Percentiles rank a stretch among this genome's conserved stretches.
These are phyloP conservation scores for Podospora australis DNA, from an alignment of 495 filamentous ascomycete genomes.

Conservation along the genomic window DNA sequence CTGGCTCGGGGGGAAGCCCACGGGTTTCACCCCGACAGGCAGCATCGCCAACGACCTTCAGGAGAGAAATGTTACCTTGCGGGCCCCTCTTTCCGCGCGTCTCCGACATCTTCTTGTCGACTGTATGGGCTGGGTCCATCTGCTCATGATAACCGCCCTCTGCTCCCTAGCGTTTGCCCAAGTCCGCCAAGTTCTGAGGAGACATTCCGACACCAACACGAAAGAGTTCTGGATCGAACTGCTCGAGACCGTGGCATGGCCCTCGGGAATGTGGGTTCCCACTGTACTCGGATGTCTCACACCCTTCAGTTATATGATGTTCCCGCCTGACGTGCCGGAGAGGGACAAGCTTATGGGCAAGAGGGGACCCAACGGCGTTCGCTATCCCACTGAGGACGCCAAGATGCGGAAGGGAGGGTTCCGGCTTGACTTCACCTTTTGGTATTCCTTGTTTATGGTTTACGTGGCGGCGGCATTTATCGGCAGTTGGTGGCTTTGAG, in stretches of 20 bases:
- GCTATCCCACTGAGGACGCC: slow-evolving; percentile 30
- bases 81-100: neutral
- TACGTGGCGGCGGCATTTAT: neutral
- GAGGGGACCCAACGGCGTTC: slow-evolving; percentile 20
- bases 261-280: slow-evolving; percentile 34
- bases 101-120: neutral
- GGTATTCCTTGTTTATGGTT: neutral
- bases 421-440: neutral
- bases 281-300: slow-evolving; percentile 28
- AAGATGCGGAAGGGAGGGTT: neutral
- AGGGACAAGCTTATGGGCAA: slow-evolving; percentile 22
- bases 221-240: neutral
- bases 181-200: neutral
- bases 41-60: neutral
- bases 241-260: slow-evolving; percentile 24
- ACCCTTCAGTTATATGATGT: slow-evolving; percentile 37
- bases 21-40: neutral
- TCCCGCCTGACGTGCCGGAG: slow-evolving; percentile 38
- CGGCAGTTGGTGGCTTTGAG: neutral
- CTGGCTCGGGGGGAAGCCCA: too few species aligned
- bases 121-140: neutral
- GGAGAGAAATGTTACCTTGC: neutral
- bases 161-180: neutral
- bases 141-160: neutral
- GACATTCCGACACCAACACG: neutral